Percentiles rank a stretch among this genome's conserved stretches.
Conservation (phyloP, 208 protist species). For the Lotmaria passim region DNA sequence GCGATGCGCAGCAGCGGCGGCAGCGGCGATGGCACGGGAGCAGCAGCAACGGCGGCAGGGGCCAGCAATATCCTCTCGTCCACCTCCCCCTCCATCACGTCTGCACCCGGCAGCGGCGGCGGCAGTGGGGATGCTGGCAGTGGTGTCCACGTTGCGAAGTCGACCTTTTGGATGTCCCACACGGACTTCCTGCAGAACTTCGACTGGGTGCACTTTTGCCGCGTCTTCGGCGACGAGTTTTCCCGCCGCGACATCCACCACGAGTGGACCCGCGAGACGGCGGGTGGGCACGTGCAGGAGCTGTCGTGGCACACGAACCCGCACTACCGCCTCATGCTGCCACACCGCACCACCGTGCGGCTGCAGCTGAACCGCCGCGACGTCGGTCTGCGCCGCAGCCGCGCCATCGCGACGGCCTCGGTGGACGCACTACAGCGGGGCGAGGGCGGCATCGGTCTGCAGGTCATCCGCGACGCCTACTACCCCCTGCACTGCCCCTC, state of each 20-base stretch:
- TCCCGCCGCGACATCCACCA: slow-evolving; percentile 54
- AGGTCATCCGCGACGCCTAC: slow-evolving; percentile 63
- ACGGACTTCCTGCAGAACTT: slow-evolving; percentile 73
- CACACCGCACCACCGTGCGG: slow-evolving; percentile 47
- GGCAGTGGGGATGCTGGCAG: not conserved
- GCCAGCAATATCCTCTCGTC: not conserved
- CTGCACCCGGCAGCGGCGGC: not conserved
- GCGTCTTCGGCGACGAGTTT: slow-evolving; percentile 58
- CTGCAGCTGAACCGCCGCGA: slow-evolving; percentile 74
- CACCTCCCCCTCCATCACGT: not conserved
- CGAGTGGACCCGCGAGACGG: slow-evolving; percentile 56
- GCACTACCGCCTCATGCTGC: slow-evolving; percentile 67
- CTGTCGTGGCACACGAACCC: slow-evolving; percentile 80
- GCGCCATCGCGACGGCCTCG: not conserved
- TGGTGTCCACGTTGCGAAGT: slow-evolving; percentile 5
- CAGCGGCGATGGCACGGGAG: not conserved
- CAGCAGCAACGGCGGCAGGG: not conserved
- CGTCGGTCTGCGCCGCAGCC: slow-evolving; percentile 42
- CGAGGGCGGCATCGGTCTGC: slow-evolving; percentile 61
- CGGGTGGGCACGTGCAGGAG: slow-evolving; percentile 54
- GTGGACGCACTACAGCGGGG: slow-evolving; percentile 11
- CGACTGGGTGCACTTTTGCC: slow-evolving; percentile 67
- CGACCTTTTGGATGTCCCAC: slow-evolving; percentile 89
- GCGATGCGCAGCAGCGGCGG: slow-evolving; percentile 12
- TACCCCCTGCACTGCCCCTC: slow-evolving; percentile 59